Evolutionary conservation across 2,329 filamentous ascomycete species (phyloP).

Genomic region (Colletotrichum lini): DNA sequence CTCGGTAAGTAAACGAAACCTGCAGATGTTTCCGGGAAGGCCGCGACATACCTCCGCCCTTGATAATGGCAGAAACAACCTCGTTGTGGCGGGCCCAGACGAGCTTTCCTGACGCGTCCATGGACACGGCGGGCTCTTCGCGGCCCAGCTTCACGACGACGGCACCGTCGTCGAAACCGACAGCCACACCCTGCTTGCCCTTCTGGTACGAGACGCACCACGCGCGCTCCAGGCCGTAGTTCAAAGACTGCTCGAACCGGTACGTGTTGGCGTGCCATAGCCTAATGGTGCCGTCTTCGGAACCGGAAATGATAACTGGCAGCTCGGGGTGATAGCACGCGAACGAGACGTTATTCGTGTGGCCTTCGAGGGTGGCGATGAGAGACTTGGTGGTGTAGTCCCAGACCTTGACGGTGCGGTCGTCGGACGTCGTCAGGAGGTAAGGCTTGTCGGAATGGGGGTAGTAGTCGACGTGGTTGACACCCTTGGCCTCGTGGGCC

Average conservation of each 20-base stretch:
- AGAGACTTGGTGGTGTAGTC: slow-evolving; percentile 99
- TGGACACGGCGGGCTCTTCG: slow-evolving; percentile 96
- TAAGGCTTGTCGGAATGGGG: slow-evolving; percentile 84
- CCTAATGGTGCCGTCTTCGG: slow-evolving; percentile 96
- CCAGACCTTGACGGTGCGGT: slow-evolving; percentile 89
- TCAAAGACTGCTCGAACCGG: slow-evolving; percentile 93
- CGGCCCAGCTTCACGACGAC: slow-evolving; percentile 98
- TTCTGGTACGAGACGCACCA: slow-evolving; percentile 98
- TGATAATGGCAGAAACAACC: slow-evolving; percentile 94
- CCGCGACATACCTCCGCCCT: slow-evolving; percentile 75
- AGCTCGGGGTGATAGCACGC: slow-evolving; percentile 98
- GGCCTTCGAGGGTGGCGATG: slow-evolving; percentile 95
- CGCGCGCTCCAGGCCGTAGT: slow-evolving; percentile 94
- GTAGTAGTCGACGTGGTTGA: slow-evolving; percentile 97
- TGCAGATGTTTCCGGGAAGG: neutral
- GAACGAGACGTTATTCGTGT: slow-evolving; percentile 98
- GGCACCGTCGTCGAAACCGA: slow-evolving; percentile 97
- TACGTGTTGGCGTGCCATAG: slow-evolving; percentile 99
- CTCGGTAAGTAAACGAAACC: slow-evolving; percentile 47
- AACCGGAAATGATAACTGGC: slow-evolving; percentile 97
- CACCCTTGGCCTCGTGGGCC: slow-evolving; percentile 96
- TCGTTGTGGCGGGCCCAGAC: slow-evolving; percentile 97
- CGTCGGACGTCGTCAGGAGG: slow-evolving; percentile 95
- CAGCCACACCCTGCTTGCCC: slow-evolving; percentile 92
- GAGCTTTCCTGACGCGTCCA: slow-evolving; percentile 96